Evolutionary conservation across 176 grass and related monocot genomes (phyloP).

Genomic region (Oryza officinalis): DNA sequence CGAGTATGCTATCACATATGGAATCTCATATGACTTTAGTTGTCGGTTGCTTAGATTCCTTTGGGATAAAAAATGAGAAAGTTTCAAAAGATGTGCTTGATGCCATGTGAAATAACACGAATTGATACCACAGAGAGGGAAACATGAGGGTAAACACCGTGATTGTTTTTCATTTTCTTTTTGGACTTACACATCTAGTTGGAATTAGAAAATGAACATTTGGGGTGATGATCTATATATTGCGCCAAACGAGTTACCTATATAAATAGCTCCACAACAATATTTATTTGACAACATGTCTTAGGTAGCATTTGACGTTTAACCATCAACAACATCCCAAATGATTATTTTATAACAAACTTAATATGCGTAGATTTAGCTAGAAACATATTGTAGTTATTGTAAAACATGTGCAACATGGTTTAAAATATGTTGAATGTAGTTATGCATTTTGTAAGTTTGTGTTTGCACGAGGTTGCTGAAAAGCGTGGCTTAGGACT

Average conservation of each 20-base stretch:
- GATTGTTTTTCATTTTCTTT: neutral
- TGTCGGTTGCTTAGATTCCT: neutral
- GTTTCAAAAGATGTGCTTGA: too few species aligned
- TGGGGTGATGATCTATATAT: neutral
- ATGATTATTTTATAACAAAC: neutral
- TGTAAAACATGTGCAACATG: too few species aligned
- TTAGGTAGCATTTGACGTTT: neutral
- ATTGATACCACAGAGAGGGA: neutral
- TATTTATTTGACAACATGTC: neutral
- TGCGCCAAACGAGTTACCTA: neutral
- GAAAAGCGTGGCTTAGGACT: too few species aligned
- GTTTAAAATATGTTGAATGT: too few species aligned
- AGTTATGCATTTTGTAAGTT: too few species aligned
- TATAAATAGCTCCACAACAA: neutral
- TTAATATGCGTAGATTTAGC: too few species aligned
- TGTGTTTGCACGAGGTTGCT: too few species aligned
- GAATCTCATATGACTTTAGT: neutral
- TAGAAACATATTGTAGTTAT: too few species aligned
- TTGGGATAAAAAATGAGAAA: neutral
- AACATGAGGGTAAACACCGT: neutral
- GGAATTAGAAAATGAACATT: too few species aligned
- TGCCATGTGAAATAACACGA: too few species aligned
- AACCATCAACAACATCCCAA: neutral
- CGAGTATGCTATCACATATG: neutral
- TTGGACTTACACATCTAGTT: neutral